Percentiles rank a stretch among this genome's conserved stretches.
Conservation (phyloP, 2,329 filamentous ascomycete genomes). For the Dactylellina cionopaga region DNA sequence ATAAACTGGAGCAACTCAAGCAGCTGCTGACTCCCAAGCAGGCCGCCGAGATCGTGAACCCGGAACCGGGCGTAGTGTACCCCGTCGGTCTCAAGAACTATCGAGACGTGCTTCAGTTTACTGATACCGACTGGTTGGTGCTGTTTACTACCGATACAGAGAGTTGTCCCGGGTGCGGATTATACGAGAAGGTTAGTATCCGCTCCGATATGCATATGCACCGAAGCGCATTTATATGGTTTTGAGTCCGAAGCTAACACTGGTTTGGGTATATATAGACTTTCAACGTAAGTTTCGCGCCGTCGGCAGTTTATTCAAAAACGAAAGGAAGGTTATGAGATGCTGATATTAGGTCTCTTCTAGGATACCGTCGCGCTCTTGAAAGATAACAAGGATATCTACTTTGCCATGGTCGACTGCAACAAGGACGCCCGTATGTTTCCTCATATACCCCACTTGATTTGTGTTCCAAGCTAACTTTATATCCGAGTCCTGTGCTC, state of each 20-base stretch:
- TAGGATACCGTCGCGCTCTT: constrained; percentile 25
- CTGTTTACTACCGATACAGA: constrained; percentile 34
- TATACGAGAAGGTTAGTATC: constrained; percentile 29
- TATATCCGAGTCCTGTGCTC: constrained; percentile 33
- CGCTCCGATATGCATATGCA: too few species aligned
- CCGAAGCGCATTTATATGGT: background rate
- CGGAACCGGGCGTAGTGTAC: constrained; percentile 5
- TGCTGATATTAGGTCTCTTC: too few species aligned
- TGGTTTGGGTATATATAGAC: background rate
- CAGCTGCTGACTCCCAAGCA: constrained; percentile 2
- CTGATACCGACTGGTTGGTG: constrained; percentile 36
- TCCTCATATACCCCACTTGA: background rate
- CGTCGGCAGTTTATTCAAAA: background rate
- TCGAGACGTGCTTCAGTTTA: constrained; percentile 12
- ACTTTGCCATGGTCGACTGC: constrained; percentile 38
- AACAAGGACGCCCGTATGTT: constrained; percentile 21
- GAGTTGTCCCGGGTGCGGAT: constrained; percentile 37
- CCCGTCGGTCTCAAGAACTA: constrained; percentile 8
- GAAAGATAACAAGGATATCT: constrained; percentile 26
- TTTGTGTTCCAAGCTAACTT: background rate
- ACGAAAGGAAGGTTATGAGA: too few species aligned
- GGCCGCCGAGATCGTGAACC: background rate
- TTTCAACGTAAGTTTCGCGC: constrained; percentile 32
- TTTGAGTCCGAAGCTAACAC: background rate
- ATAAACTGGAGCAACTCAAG: constrained; percentile 5